phyloP scores from a whole-genome alignment of 1,284 basidiomycete genomes.

The Fomitopsis pinicola region DNA sequence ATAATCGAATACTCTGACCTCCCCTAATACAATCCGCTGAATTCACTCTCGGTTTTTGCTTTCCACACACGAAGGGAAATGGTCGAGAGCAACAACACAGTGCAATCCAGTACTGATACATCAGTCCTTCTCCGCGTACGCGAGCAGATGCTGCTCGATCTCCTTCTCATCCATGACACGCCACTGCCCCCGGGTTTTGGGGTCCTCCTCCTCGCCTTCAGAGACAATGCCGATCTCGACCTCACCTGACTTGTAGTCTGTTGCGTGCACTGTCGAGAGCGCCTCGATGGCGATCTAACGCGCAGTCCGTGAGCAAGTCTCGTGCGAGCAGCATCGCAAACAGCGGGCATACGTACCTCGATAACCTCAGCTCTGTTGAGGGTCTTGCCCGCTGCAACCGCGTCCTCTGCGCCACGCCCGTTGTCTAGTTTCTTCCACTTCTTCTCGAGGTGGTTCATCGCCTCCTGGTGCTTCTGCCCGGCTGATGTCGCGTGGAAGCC shows the following conservation, averaged over 20 bases:
- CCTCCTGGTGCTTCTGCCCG: conserved; percentile 98
- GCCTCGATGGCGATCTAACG: conserved; percentile 89
- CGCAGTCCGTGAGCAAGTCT: not conserved
- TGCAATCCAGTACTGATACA: conserved; percentile 1
- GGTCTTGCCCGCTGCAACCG: conserved; percentile 62
- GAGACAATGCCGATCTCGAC: conserved; percentile 87
- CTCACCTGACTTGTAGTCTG: conserved; percentile 91
- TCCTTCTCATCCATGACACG: conserved; percentile 82
- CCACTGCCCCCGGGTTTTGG: conserved; percentile 71
- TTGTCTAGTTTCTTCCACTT: conserved; percentile 95
- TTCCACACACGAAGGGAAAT: not conserved
- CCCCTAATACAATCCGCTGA: not conserved
- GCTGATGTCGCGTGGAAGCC: conserved; percentile 97
- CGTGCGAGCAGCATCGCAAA: not conserved
- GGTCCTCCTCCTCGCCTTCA: conserved; percentile 59
- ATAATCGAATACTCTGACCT: too few relatives aligned
- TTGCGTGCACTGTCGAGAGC: conserved; percentile 89
- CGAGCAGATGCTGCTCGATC: conserved; percentile 81
- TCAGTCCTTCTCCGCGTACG: conserved; percentile 93
- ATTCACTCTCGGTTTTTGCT: not conserved
- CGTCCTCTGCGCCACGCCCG: conserved; percentile 71
- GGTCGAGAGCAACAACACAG: not conserved
- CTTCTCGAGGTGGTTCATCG: conserved; percentile 98
- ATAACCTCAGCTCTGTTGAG: conserved; percentile 71
- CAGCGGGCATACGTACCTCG: conserved; percentile 52